phyloP scores from a whole-genome alignment of 2,329 filamentous ascomycete genomes.

The Podosphaera fusca region DNA sequence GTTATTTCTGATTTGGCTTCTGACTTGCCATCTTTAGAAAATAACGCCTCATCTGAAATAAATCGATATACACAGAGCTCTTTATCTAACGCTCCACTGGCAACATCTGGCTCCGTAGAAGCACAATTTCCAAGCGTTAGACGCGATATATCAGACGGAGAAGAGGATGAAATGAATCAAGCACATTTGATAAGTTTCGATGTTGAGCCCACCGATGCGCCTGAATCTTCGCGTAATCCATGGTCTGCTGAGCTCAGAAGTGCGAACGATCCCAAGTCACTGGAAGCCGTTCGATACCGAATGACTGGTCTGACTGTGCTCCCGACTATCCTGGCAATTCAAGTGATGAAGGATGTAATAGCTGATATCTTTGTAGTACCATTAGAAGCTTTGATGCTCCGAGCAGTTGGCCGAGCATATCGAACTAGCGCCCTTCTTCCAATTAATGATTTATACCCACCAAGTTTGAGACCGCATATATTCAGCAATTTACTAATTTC shows the following conservation, averaged over 20 bases:
- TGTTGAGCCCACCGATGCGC: conserved; percentile 13
- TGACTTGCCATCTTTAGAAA: conserved; percentile 6
- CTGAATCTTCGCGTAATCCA: conserved; percentile 8
- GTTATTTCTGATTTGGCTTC: conserved; percentile 10
- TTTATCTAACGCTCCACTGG: conserved; percentile 11
- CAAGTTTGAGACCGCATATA: conserved; percentile 4
- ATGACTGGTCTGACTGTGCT: conserved; percentile 16
- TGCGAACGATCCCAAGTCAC: conserved; percentile 12
- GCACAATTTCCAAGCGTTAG: conserved; percentile 6
- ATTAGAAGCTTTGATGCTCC: conserved; percentile 14
- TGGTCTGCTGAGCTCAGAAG: conserved; percentile 17
- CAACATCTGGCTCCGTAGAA: background rate
- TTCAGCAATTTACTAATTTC: conserved; percentile 9
- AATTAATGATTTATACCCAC: conserved; percentile 7
- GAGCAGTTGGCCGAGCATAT: conserved; percentile 12
- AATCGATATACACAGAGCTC: conserved; percentile 13
- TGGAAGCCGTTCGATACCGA: conserved; percentile 10
- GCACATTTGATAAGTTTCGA: conserved; percentile 16
- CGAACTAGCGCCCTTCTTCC: conserved; percentile 6
- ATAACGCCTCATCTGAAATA: conserved; percentile 10
- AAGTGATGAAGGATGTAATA: conserved; percentile 13
- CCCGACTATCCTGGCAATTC: conserved; percentile 14
- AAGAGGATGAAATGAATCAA: conserved; percentile 14
- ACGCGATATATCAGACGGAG: conserved; percentile 12
- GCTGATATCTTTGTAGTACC: conserved; percentile 13